phyloP scores from a whole-genome alignment of 2,329 filamentous ascomycete species.

The Fusarium sp. region DNA sequence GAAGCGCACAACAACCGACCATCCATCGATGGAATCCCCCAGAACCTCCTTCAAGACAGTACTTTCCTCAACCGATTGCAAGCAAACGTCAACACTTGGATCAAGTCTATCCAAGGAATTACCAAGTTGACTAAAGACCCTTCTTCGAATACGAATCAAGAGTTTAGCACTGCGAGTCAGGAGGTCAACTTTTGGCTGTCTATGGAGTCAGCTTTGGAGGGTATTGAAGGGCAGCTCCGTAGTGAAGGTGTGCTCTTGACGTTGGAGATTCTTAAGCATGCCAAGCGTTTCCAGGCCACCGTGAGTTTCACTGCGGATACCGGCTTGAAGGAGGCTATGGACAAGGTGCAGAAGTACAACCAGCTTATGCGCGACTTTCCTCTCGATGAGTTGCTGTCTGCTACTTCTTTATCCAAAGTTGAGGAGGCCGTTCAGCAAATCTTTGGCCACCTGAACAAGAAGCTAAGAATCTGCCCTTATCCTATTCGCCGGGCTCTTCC shows the following conservation, averaged over 20 bases:
- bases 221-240: slow-evolving; percentile 88
- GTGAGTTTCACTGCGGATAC: slow-evolving; percentile 98
- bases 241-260: slow-evolving; percentile 92
- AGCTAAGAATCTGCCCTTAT: slow-evolving; percentile 95
- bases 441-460: slow-evolving; percentile 96
- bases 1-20: slow-evolving; percentile 74
- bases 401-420: slow-evolving; percentile 88
- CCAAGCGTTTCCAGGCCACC: slow-evolving; percentile 97
- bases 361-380: slow-evolving; percentile 99
- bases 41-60: slow-evolving; percentile 84
- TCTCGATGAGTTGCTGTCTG: slow-evolving; percentile 91
- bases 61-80: slow-evolving; percentile 94
- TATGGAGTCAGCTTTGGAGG: slow-evolving; percentile 93
- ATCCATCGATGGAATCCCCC: slow-evolving; percentile 81
- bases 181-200: slow-evolving; percentile 99
- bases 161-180: slow-evolving; percentile 82
- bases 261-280: slow-evolving; percentile 93
- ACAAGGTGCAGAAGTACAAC: slow-evolving; percentile 98
- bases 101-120: slow-evolving; percentile 96
- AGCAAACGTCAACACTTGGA: slow-evolving; percentile 95
- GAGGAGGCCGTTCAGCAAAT: slow-evolving; percentile 91
- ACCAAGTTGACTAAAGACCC: slow-evolving; percentile 94
- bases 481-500: slow-evolving; percentile 91
- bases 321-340: slow-evolving; percentile 93
- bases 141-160: slow-evolving; percentile 67